phyloP scores from a whole-genome alignment of 179 eudicot species.

The Carnegiea gigantea region DNA sequence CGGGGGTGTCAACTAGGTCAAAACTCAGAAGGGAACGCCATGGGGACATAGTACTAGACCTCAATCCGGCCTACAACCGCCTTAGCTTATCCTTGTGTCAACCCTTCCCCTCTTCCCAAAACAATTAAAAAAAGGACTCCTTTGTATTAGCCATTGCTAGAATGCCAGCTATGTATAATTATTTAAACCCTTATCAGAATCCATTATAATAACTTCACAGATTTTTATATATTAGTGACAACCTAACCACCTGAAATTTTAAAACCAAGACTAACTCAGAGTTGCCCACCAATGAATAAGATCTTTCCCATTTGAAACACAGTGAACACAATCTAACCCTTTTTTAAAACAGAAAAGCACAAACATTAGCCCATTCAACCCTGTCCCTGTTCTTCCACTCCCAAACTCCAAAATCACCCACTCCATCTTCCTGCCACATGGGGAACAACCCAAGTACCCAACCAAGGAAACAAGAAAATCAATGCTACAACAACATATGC shows the following conservation, averaged over 20 bases:
- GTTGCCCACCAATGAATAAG: background rate
- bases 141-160: too few relatives aligned
- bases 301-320: background rate
- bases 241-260: background rate
- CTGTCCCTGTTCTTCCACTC: background rate
- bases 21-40: background rate
- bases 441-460: background rate
- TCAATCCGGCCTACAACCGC: background rate
- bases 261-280: slow-evolving; percentile 2
- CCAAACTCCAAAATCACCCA: background rate
- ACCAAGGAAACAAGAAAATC: slow-evolving; percentile 2
- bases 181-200: background rate
- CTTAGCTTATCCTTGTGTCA: background rate
- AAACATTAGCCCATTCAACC: background rate
- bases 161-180: background rate
- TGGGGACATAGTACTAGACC: background rate
- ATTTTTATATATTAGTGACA: background rate
- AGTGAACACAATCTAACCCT: background rate
- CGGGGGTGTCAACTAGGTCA: background rate
- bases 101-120: background rate
- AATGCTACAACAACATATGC: background rate
- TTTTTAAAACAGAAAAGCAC: background rate
- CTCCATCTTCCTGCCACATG: background rate
- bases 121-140: background rate
- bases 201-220: background rate